Percentiles rank a stretch among this genome's conserved stretches.
These are phyloP conservation scores for Sporothrix curviconia DNA, from an alignment of 2,329 filamentous ascomycete genomes.

Conservation along the genomic window DNA sequence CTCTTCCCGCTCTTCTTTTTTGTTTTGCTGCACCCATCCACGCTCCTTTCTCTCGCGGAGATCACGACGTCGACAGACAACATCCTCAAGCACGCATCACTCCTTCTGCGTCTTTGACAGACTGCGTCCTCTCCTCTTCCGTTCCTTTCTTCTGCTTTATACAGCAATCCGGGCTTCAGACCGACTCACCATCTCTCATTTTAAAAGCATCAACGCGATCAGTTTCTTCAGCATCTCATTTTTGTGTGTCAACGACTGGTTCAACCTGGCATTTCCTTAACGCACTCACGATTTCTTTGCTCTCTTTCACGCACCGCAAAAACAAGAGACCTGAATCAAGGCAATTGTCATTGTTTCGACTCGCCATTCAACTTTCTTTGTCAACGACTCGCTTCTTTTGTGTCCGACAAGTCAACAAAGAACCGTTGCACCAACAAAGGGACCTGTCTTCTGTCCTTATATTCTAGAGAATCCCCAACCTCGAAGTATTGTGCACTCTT, in stretches of 20 bases:
- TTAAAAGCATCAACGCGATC: background rate
- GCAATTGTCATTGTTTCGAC: conserved; percentile 3
- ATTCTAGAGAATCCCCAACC: background rate
- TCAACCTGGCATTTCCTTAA: conserved; percentile 5
- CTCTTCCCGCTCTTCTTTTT: conserved; percentile 3
- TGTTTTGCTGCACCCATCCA: conserved; percentile 1
- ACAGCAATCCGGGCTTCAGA: background rate
- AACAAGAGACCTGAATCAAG: conserved; percentile 2
- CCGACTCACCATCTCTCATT: conserved; percentile 13
- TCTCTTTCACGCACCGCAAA: conserved; percentile 2
- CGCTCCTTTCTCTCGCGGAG: conserved; percentile 18
- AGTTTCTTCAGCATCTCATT: conserved; percentile 2
- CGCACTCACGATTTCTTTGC: background rate
- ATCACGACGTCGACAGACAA: conserved; percentile 19
- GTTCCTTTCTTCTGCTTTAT: conserved; percentile 7
- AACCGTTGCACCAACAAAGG: background rate
- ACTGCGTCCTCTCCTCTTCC: conserved; percentile 28
- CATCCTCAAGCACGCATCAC: conserved; percentile 30
- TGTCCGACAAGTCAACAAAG: background rate
- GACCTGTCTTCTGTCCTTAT: background rate
- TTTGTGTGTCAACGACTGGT: conserved; percentile 13
- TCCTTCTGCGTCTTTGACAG: conserved; percentile 48
- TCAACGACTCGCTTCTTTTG: background rate
- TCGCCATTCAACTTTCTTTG: background rate
- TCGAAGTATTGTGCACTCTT: background rate